Conservation (phyloP, 139 green algal genomes). For the Closterium sp. region DNA sequence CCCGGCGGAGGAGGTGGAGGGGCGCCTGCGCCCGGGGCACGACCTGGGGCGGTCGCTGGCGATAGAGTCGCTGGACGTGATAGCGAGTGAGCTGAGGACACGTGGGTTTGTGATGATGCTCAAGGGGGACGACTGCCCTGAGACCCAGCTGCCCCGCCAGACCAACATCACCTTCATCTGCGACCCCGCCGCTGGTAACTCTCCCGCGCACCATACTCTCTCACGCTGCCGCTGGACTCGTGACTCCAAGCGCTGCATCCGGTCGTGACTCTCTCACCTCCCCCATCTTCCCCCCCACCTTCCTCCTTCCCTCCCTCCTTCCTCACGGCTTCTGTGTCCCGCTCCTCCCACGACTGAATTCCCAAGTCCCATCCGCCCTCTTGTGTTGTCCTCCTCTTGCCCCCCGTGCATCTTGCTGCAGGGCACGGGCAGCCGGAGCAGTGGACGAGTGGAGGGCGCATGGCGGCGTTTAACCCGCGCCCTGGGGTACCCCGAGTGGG, state of each 20-base stretch:
- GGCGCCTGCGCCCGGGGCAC: not conserved
- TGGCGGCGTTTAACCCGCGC: not conserved
- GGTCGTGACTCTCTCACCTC: not conserved
- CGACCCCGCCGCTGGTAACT: constrained; percentile 22
- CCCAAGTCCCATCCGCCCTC: not conserved
- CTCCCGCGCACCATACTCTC: too few relatives aligned
- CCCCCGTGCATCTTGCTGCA: not conserved
- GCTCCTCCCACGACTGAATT: too few relatives aligned
- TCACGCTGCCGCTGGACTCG: too few relatives aligned
- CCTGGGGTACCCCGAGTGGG: not conserved
- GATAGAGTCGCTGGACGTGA: not conserved
- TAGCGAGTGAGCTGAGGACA: not conserved
- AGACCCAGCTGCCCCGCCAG: not conserved
- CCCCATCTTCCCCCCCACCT: not conserved
- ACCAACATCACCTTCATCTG: constrained; percentile 31
- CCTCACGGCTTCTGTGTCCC: too few relatives aligned
- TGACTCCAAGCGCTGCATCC: too few relatives aligned
- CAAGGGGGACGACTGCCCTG: constrained; percentile 1
- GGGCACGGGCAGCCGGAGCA: constrained; percentile 29
- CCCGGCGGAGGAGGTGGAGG: not conserved
- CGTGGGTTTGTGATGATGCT: constrained; percentile 25
- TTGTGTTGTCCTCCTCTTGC: too few relatives aligned
- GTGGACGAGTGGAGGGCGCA: constrained; percentile 12
- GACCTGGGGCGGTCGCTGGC: not conserved
- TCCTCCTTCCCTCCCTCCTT: not conserved